These are phyloP conservation scores for Porodaedalea pini DNA, from an alignment of 1,284 basidiomycete species.

Conservation along the genomic window DNA sequence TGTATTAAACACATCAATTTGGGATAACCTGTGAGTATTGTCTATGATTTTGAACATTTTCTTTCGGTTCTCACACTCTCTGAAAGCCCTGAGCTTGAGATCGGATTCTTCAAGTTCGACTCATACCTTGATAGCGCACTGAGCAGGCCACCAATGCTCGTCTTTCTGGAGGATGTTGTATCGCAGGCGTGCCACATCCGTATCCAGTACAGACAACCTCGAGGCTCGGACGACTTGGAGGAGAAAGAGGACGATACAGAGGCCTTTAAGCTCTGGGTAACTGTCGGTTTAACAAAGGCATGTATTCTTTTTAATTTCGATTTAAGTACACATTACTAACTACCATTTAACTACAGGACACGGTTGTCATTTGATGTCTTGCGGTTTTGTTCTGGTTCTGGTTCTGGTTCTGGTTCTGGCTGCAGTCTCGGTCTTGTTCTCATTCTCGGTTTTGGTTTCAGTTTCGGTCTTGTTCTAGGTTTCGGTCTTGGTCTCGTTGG, in stretches of 20 bases:
- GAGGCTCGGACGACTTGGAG: neutral
- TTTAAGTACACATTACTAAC: too few relatives aligned
- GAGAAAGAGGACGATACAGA: neutral
- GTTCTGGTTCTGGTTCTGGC: too few relatives aligned
- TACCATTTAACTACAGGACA: too few relatives aligned
- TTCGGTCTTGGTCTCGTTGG: too few relatives aligned
- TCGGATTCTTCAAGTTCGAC: constrained; percentile 4
- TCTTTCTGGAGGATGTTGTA: neutral
- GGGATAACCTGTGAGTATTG: constrained; percentile 6
- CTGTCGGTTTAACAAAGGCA: neutral
- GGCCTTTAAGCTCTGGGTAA: neutral
- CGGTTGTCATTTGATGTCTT: too few relatives aligned
- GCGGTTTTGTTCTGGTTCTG: too few relatives aligned
- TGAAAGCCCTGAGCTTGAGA: constrained; percentile 10
- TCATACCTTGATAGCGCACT: neutral
- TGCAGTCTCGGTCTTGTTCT: too few relatives aligned
- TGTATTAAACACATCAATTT: neutral
- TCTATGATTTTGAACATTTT: neutral
- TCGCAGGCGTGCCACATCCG: neutral
- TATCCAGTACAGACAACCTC: neutral
- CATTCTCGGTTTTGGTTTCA: too few relatives aligned
- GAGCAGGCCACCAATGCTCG: neutral
- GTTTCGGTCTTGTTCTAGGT: too few relatives aligned
- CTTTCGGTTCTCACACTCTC: neutral
- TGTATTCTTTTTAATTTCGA: too few relatives aligned